Evolutionary conservation across 1,284 basidiomycete species (phyloP).

Genomic region (Pyrrhoderma lamaoense): DNA sequence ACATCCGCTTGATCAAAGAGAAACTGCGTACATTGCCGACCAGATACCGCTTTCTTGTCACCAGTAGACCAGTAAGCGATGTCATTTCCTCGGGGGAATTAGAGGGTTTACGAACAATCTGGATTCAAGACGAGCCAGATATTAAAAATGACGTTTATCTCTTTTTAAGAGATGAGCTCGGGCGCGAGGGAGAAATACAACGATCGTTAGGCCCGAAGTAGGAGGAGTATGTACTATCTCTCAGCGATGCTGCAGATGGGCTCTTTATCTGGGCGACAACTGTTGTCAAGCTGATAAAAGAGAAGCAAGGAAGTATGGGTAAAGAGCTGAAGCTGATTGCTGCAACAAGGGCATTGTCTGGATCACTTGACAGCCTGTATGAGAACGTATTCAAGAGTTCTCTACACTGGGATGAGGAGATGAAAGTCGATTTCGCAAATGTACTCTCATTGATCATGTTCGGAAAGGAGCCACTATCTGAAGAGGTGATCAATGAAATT

Average conservation of each 20-base stretch:
- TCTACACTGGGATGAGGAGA: not conserved
- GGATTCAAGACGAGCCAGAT: too few relatives aligned
- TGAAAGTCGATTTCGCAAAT: not conserved
- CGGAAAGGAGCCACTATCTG: not conserved
- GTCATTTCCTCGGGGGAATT: too few relatives aligned
- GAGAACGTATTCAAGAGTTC: not conserved
- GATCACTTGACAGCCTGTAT: not conserved
- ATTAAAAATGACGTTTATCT: too few relatives aligned
- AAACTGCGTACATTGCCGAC: not conserved
- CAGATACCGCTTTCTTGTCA: constrained; percentile 1
- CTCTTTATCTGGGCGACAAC: constrained; percentile 27
- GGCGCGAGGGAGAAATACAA: not conserved
- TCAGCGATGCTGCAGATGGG: constrained; percentile 22
- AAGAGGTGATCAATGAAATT: not conserved
- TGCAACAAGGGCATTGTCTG: not conserved
- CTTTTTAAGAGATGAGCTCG: too few relatives aligned
- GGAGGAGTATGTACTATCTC: constrained; percentile 16
- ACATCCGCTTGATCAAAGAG: not conserved
- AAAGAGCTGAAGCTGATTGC: too few relatives aligned
- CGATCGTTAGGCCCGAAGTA: not conserved
- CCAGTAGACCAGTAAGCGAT: not conserved
- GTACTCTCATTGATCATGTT: not conserved
- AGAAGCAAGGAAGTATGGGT: too few relatives aligned
- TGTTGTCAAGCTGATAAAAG: constrained; percentile 20
- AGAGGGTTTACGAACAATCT: too few relatives aligned